Percentiles rank a stretch among this genome's conserved stretches.
Evolutionary conservation across 1,284 basidiomycete species (phyloP).

Genomic region (Austroboletus niveus): DNA sequence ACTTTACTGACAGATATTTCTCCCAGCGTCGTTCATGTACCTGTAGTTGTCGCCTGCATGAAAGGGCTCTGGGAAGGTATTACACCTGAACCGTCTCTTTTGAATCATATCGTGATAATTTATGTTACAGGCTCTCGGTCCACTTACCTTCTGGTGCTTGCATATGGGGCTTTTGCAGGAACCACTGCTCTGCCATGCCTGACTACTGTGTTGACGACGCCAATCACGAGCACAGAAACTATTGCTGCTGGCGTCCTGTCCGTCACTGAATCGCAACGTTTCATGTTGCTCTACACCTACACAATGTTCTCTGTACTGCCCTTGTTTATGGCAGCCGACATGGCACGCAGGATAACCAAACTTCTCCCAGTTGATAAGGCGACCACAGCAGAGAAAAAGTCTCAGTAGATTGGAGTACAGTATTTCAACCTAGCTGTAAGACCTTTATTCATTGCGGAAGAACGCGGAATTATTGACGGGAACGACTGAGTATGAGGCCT

Average conservation of each 20-base stretch:
- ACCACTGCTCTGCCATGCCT: constrained; percentile 79
- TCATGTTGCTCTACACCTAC: constrained; percentile 67
- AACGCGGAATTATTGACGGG: too few species aligned
- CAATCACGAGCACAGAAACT: constrained; percentile 35
- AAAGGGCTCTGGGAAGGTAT: constrained; percentile 64
- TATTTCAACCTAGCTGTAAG: too few species aligned
- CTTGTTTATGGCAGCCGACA: constrained; percentile 69
- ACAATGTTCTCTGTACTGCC: constrained; percentile 76
- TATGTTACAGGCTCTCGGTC: constrained; percentile 39
- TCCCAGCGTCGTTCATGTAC: constrained; percentile 69
- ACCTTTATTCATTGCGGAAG: too few species aligned
- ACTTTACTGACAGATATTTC: constrained; percentile 9
- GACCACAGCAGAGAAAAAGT: constrained; percentile 15
- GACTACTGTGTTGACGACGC: constrained; percentile 51
- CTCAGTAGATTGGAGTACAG: constrained; percentile 6
- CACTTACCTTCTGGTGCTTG: constrained; percentile 57
- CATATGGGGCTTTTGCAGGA: constrained; percentile 75
- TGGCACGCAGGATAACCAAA: constrained; percentile 45
- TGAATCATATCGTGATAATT: neutral
- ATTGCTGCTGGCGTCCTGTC: constrained; percentile 35
- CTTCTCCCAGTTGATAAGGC: constrained; percentile 8
- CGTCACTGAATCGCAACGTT: constrained; percentile 43
- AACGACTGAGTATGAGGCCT: too few species aligned
- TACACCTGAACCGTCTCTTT: neutral
- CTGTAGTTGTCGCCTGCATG: constrained; percentile 70